Evolutionary conservation across 129 eudicot genomes (phyloP).

Genomic region (Flaveria robusta): DNA sequence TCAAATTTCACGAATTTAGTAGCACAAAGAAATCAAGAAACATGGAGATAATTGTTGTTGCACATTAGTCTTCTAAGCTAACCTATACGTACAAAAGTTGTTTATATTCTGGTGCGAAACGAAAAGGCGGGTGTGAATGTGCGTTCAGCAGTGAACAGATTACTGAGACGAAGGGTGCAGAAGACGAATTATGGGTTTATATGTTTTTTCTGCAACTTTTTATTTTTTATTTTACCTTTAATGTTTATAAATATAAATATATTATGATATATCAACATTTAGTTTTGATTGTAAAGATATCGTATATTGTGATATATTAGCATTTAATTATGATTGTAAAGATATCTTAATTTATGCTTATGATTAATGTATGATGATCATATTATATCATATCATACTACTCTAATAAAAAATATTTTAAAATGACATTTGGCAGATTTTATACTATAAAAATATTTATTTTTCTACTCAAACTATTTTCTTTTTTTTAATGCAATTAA

Average conservation of each 20-base stretch:
- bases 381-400: no score
- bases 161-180: slow-evolving; percentile 28
- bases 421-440: no score
- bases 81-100: slow-evolving; percentile 32
- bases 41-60: slow-evolving; percentile 22
- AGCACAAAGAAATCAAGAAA: slow-evolving; percentile 27
- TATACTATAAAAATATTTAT: no score
- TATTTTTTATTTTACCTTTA: not conserved
- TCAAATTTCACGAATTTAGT: slow-evolving; percentile 5
- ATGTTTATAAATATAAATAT: not conserved
- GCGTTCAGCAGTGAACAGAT: slow-evolving; percentile 4
- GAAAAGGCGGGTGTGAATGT: slow-evolving; percentile 33
- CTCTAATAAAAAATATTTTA: no score
- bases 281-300: not conserved
- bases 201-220: slow-evolving; percentile 3
- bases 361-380: no score
- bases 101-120: slow-evolving; percentile 15
- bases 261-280: not conserved
- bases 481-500: no score
- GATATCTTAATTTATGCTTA: not conserved
- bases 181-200: slow-evolving; percentile 30
- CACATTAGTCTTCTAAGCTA: slow-evolving; percentile 32
- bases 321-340: not conserved
- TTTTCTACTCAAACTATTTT: no score
- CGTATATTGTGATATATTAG: not conserved